Conservation (phyloP, 805 yeast genomes). For the Candida ficus region DNA sequence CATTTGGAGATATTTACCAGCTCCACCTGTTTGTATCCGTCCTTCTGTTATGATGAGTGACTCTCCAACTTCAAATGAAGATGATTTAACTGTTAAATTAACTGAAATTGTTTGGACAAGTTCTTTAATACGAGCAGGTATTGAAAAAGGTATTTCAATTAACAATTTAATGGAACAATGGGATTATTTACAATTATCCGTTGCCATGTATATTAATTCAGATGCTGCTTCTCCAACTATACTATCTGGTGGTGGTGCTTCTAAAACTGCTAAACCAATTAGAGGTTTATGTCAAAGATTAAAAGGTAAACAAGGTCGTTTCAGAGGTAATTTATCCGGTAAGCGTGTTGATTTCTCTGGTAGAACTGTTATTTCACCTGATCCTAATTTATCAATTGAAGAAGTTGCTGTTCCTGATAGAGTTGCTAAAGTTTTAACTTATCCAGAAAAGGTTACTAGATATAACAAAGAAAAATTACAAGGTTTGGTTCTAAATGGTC, state of each 20-base stretch:
- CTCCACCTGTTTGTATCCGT: slow-evolving; percentile 98
- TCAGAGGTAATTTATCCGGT: slow-evolving; percentile 96
- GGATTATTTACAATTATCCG: slow-evolving; percentile 93
- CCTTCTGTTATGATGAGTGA: slow-evolving; percentile 95
- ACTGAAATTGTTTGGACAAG: slow-evolving; percentile 97
- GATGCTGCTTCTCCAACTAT: slow-evolving; percentile 84
- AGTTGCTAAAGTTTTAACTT: slow-evolving; percentile 92
- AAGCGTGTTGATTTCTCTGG: slow-evolving; percentile 98
- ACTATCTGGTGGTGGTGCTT: slow-evolving; percentile 59
- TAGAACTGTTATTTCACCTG: slow-evolving; percentile 97
- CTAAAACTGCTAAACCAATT: slow-evolving; percentile 63
- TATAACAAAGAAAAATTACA: slow-evolving; percentile 80
- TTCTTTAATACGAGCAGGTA: slow-evolving; percentile 89
- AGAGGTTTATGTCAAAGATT: slow-evolving; percentile 95
- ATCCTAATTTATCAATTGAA: slow-evolving; percentile 90
- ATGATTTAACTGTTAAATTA: slow-evolving; percentile 90
- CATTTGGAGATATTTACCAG: slow-evolving; percentile 95
- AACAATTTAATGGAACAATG: slow-evolving; percentile 97
- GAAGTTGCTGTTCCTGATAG: slow-evolving; percentile 98
- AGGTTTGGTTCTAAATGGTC: slow-evolving; percentile 73
- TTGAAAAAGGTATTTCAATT: slow-evolving; percentile 90
- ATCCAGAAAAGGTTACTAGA: slow-evolving; percentile 90
- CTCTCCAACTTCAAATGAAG: slow-evolving; percentile 87
- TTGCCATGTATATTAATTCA: slow-evolving; percentile 96
- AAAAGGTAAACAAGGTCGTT: slow-evolving; percentile 98